These are phyloP conservation scores for Hansenula lynferdii DNA, from an alignment of 1,139 yeast species.

Conservation along the genomic window DNA sequence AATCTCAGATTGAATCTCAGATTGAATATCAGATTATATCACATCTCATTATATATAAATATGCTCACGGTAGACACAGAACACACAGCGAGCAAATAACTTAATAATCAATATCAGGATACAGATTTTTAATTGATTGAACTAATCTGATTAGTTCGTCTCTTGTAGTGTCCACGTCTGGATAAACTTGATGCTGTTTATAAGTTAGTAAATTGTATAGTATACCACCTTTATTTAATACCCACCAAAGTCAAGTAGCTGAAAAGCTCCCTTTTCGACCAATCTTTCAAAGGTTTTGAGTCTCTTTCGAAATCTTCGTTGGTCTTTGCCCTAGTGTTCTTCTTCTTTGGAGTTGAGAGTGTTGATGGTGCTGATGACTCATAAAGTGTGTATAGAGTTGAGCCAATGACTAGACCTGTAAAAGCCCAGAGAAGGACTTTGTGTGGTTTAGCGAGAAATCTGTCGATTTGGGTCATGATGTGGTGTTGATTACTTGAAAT, in stretches of 20 bases:
- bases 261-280: constrained; percentile 12
- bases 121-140: constrained; percentile 2
- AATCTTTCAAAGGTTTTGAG: constrained; percentile 6
- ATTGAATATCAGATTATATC: too few species aligned
- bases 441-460: constrained; percentile 7
- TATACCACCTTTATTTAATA: not conserved
- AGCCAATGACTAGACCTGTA: constrained; percentile 5
- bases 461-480: constrained; percentile 7
- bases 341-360: not conserved
- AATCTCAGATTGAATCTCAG: too few species aligned
- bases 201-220: not conserved
- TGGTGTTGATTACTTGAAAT: too few species aligned
- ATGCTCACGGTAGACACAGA: not conserved
- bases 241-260: constrained; percentile 8
- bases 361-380: constrained; percentile 5
- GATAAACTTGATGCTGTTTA: constrained; percentile 14
- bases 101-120: constrained; percentile 4
- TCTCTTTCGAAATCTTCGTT: constrained; percentile 4
- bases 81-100: not conserved
- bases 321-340: not conserved
- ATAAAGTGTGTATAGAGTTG: constrained; percentile 3
- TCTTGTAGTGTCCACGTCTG: constrained; percentile 12
- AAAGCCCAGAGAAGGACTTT: constrained; percentile 9
- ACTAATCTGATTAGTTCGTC: constrained; percentile 12
- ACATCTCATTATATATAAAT: too few species aligned